Evolutionary conservation across 1,284 basidiomycete species (phyloP), one percentile per base, ranked within the genome.

Genomic region (Cryptococcus deneoformans): DNA sequence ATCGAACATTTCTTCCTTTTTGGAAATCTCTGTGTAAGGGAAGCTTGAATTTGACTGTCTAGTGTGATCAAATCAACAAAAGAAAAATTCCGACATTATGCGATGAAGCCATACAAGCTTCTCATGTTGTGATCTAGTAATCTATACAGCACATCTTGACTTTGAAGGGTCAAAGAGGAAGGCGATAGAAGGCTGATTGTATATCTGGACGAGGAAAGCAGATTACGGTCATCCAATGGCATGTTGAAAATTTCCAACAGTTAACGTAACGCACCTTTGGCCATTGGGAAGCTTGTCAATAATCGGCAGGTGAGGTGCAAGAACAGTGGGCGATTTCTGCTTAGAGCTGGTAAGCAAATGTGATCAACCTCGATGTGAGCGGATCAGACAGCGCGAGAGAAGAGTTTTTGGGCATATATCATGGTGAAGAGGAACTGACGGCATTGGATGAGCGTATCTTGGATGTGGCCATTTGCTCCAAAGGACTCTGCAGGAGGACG

Each of bases 1-100:
- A 47, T 77, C 66, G 49, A 76, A 77, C 54, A 77, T 67, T 56
- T 77, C 76, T 58, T 66, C 68, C 14, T 62, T 50, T 50, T 77
- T 77, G 6, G 57, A 52, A 1, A 8, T 6, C 37, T 64, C 58
- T 0, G 57, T 56, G 44, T 68, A 65, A n/a, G 57, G 57, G 57
- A 76, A 63, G 3, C 65, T 66, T 2, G 69, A 66, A 5, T 51
- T 49, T 48, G 60, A 44, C 49, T 56, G 24, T 50, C 61, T 61
- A 43, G 37, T 53, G 54, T 36, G n/a, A 48, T 38, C 54, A 58
- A 44, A 9, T 35, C 9, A 12, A 52, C 48, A 58, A 49, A 52
- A 38, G 36, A 24, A 20, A 50, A 34, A 11, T 37, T 2, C 24
- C n/a, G 14, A 8, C 20, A 40, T 43, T n/a, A 34, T 7, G 16